phyloP scores from a whole-genome alignment of 2,329 filamentous ascomycete genomes.

The Neopestalotiopsis sp. region DNA sequence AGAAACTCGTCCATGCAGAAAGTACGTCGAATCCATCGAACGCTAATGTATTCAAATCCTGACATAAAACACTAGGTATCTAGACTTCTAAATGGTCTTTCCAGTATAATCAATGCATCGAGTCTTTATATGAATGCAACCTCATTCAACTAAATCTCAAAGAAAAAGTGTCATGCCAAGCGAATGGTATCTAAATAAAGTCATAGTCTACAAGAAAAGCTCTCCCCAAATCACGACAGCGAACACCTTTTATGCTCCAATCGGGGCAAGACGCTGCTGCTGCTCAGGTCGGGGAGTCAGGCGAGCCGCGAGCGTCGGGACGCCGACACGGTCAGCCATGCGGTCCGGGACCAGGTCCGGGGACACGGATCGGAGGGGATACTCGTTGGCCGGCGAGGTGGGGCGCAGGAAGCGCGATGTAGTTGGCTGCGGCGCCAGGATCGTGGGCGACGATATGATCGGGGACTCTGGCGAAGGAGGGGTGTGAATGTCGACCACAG shows the following conservation, averaged over 20 bases:
- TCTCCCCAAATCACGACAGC: background rate
- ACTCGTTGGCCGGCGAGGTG: constrained; percentile 57
- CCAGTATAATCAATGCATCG: too few relatives aligned
- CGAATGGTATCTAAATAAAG: background rate
- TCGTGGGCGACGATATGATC: constrained; percentile 43
- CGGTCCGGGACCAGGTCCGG: constrained; percentile 67
- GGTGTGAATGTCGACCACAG: constrained; percentile 47
- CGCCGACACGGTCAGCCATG: constrained; percentile 63
- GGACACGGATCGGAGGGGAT: constrained; percentile 59
- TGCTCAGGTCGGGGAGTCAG: constrained; percentile 37
- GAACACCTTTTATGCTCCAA: constrained; percentile 20
- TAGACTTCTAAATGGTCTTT: background rate
- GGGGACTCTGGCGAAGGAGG: constrained; percentile 16
- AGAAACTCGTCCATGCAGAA: background rate
- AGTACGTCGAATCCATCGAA: background rate
- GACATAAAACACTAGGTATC: background rate
- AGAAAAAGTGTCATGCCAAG: background rate
- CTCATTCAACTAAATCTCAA: background rate
- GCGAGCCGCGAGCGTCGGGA: constrained; percentile 45
- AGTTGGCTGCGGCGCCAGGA: constrained; percentile 59
- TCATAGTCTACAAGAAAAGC: background rate
- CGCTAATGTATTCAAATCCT: background rate
- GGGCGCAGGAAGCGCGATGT: constrained; percentile 60
- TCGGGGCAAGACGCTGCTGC: constrained; percentile 26
- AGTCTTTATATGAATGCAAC: background rate